Percentiles rank a stretch among this genome's conserved stretches.
phyloP scores from a whole-genome alignment of 257 asterid genomes.

The Verbascum thapsus region DNA sequence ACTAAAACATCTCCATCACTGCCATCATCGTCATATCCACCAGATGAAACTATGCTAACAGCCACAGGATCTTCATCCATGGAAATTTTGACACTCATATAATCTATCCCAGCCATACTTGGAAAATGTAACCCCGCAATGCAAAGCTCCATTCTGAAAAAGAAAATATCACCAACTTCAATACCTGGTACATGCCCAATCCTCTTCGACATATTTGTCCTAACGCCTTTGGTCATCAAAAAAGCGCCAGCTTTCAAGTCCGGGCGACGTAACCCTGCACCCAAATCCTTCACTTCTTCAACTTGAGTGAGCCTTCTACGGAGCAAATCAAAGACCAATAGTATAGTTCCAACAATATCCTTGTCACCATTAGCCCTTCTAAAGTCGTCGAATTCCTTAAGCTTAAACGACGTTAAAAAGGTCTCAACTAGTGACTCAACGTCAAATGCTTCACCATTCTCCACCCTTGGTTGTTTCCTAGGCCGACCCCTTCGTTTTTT shows the following conservation, averaged over 20 bases:
- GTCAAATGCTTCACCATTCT: constrained; percentile 42
- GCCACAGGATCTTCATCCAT: constrained; percentile 85
- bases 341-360: constrained; percentile 46
- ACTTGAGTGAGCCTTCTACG: constrained; percentile 62
- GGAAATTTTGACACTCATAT: constrained; percentile 59
- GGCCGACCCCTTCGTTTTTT: constrained; percentile 55
- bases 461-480: constrained; percentile 35
- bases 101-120: constrained; percentile 94
- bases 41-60: constrained; percentile 88
- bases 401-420: constrained; percentile 52
- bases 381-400: constrained; percentile 54
- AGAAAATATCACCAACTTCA: constrained; percentile 88
- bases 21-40: constrained; percentile 88
- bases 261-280: constrained; percentile 60
- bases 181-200: constrained; percentile 79
- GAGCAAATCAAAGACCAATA: constrained; percentile 59
- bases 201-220: constrained; percentile 65
- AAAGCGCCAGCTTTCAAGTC: constrained; percentile 63
- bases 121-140: constrained; percentile 83
- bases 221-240: constrained; percentile 67
- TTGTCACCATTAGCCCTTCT: constrained; percentile 63
- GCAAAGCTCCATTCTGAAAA: constrained; percentile 88
- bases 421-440: constrained; percentile 47
- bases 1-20: constrained; percentile 67
- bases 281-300: constrained; percentile 58